Evolutionary conservation across 140 eudicot species (phyloP), one percentile per base, ranked within the genome.

Genomic region (Flaveria floridana): DNA sequence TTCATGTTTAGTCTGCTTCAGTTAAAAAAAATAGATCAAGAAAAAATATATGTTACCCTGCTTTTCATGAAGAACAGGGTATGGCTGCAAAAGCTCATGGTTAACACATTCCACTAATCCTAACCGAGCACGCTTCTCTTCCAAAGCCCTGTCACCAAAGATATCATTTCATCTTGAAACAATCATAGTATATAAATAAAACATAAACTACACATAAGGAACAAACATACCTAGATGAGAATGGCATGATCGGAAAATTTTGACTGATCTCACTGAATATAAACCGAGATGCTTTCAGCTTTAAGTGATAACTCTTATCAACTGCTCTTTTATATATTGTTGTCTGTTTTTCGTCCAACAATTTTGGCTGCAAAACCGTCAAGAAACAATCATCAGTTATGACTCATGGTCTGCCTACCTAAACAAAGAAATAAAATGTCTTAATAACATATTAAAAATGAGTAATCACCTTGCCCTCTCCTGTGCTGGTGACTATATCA

Each of bases 191-290:
- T 6, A 65, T 16, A 0, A 37, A 64, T 5, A 63, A 30, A 14
- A 15, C 1, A 5, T 4, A 63, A 5, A 39, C 0, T 16, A 5
- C 14, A 6, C 11, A 8, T 37, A 34, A 0, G 30, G 2, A 51
- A 21, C 14, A 0, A 53, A 76, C 78, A 28, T 6, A 94, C 99
- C 99, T 90, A 21, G 99, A 96, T 19, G 97, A 82, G 44, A 94
- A 94, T 11, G 97, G 97, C 99, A 94, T 94, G 80, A 94, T 94
- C 1, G 99, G 99, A 79, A 90, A 91, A 48, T 91, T 94, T 78
- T 91, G 97, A 74, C 81, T 88, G 30, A 94, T 94, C 78, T 94
- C 99, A 50, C 99, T 94, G 52, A 94, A 94, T 14, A 94, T 91
- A 76, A 88, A 94, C 61, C 99, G 84, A 7, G 99, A 94, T 3